A percentile compares a stretch with the other conserved stretches of the same genome.
Conservation (phyloP, 108 stramenopile genomes). For the Skeletonema menzelii region DNA sequence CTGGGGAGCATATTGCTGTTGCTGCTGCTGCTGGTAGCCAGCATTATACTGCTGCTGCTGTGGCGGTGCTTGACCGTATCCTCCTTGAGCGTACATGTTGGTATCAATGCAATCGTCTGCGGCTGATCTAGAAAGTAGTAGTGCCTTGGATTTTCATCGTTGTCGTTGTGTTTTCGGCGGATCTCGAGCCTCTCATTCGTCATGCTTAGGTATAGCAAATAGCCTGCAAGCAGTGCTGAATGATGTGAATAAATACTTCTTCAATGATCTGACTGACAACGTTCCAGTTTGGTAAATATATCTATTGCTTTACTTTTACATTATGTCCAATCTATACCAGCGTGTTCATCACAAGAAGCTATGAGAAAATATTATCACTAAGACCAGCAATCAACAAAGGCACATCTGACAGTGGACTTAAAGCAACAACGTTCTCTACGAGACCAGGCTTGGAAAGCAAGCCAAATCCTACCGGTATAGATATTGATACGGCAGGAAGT, state of each 20-base stretch:
- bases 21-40: constrained; percentile 8
- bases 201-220: too few species aligned
- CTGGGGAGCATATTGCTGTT: constrained; percentile 3
- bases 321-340: neutral
- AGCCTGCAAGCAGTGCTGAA: too few species aligned
- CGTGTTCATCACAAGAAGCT: neutral
- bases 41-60: constrained; percentile 10
- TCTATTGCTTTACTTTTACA: neutral
- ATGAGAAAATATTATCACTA: constrained; percentile 18
- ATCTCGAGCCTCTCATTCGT: too few species aligned
- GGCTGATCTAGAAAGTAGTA: too few species aligned
- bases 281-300: too few species aligned
- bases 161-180: too few species aligned
- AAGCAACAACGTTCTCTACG: constrained; percentile 17
- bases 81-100: constrained; percentile 22
- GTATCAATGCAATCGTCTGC: too few species aligned
- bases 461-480: constrained; percentile 32
- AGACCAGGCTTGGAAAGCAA: constrained; percentile 34
- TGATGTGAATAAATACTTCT: too few species aligned
- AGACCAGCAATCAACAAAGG: constrained; percentile 29
- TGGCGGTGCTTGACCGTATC: constrained; percentile 15
- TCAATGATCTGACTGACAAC: too few species aligned
- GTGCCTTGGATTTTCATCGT: neutral
- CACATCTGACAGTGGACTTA: constrained; percentile 28
- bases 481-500: constrained; percentile 35